Base-by-base conservation (phyloP, 805 yeast species). In the Yarrowia phangngaensis region DNA sequence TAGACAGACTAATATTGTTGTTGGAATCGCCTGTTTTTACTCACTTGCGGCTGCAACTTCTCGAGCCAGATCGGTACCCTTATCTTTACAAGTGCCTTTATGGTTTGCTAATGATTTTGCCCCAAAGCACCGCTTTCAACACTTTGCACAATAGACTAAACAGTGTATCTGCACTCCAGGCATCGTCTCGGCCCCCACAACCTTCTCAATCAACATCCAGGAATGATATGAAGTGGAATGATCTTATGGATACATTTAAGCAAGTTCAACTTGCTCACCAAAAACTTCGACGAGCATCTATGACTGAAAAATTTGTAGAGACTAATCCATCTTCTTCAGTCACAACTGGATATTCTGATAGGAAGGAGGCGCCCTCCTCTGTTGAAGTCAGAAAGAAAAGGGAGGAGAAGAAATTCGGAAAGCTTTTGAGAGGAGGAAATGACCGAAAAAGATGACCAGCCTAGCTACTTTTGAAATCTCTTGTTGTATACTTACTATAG, bases 21-120 rank as follows among this genome's bases (percentile, higher is more conserved):
- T 69, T 92, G 12, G 98, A 92, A 64, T 82, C 95, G 2, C 97
- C 97, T 1, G 89, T 88, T 2, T 89, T 92, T 64, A 82, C 95
- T 6, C 80, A 84, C 57, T 71, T 89, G 54, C 75, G 98, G 52
- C 69, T 92, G 49, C 96, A 90, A 64, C 69, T 92, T n/a, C 68
- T 92, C 36, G 95, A 86, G 59, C 96, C 96, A 1, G 85, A 81
- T 38, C 77, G 75, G 54, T 75, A 84, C 60, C 95, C 94, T 1
- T 84, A 75, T 58, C 67, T 92, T 24, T 85, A 82, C 71, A 86
- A 87, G 61, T 84, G 95, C 47, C 72, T 92, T 22, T 92, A 87
- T 62, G 98, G 97, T 1, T 74, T 92, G 22, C 69, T 92, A 52
- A 92, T 92, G 98, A 72, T 92, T 4, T 66, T 92, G 41, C 98